A percentile compares a stretch with the other conserved stretches of the same genome.
Evolutionary conservation across 2,329 filamentous ascomycete genomes (phyloP).

Genomic region (Ascosphaera aggregata): DNA sequence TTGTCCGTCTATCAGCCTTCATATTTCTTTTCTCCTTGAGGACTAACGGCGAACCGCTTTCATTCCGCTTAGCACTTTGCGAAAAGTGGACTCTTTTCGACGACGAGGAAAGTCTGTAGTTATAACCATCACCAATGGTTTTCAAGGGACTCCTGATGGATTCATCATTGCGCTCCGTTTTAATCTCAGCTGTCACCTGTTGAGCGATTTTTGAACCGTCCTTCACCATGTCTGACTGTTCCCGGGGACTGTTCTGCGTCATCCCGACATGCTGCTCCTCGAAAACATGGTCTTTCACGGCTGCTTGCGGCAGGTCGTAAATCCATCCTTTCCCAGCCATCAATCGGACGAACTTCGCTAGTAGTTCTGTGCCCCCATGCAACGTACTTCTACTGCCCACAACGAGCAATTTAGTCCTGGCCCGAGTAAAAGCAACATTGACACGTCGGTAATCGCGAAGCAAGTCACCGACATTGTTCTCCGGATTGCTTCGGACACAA

Average conservation of each 20-base stretch:
- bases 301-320: slow-evolving; percentile 42
- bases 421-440: slow-evolving; percentile 87
- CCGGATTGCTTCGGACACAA: slow-evolving; percentile 70
- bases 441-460: slow-evolving; percentile 80
- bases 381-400: slow-evolving; percentile 64
- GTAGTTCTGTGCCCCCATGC: slow-evolving; percentile 42
- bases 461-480: slow-evolving; percentile 65
- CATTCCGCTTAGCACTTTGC: slow-evolving; percentile 1
- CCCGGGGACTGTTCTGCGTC: not conserved
- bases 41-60: slow-evolving; percentile 7
- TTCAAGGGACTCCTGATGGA: not conserved
- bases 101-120: not conserved
- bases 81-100: slow-evolving; percentile 10
- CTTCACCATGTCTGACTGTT: not conserved
- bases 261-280: slow-evolving; percentile 18
- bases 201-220: not conserved
- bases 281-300: slow-evolving; percentile 44
- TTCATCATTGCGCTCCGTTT: slow-evolving; percentile 1
- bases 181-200: slow-evolving; percentile 7
- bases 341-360: slow-evolving; percentile 49
- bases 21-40: not conserved
- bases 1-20: slow-evolving; percentile 6
- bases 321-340: slow-evolving; percentile 65
- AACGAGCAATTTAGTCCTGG: slow-evolving; percentile 76
- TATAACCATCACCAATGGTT: not conserved